Conservation (phyloP, 306 rosid genomes). For the Rosa chinensis region DNA sequence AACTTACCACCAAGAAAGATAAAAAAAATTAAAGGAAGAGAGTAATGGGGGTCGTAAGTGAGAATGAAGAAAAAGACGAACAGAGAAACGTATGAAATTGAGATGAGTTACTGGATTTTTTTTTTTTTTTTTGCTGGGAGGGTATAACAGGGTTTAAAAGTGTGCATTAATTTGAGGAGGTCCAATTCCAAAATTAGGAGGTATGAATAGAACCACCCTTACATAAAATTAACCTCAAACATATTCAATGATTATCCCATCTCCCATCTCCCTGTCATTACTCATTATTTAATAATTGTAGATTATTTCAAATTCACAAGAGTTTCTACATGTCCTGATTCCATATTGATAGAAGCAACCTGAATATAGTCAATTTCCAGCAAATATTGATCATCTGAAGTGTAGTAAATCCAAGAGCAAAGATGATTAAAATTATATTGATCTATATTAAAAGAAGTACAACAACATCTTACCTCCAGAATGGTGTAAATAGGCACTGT, state of each 20-base stretch:
- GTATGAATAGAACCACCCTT: no score
- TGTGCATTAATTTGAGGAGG: no score
- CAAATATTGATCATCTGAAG: neutral
- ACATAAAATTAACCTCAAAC: neutral
- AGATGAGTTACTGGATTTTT: no score
- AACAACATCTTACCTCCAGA: slow-evolving; percentile 64
- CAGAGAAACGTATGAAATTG: no score
- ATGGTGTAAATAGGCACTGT: slow-evolving; percentile 93
- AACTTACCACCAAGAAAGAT: neutral
- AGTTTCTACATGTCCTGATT: slow-evolving; percentile 2
- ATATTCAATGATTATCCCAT: neutral
- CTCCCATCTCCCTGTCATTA: neutral
- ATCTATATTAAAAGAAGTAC: neutral
- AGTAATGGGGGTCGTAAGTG: neutral
- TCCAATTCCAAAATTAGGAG: no score
- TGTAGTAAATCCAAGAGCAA: neutral
- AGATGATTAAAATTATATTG: neutral
- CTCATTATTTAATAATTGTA: neutral
- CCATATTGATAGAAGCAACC: slow-evolving; percentile 3
- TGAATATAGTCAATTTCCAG: neutral
- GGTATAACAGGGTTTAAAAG: no score
- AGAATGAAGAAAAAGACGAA: no score
- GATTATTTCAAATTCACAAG: neutral
- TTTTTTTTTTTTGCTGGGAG: no score
- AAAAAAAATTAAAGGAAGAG: neutral